Percentiles rank a stretch among this genome's conserved stretches.
Evolutionary conservation across 495 filamentous ascomycete genomes (phyloP).

Genomic region (Annulohypoxylon stygium): DNA sequence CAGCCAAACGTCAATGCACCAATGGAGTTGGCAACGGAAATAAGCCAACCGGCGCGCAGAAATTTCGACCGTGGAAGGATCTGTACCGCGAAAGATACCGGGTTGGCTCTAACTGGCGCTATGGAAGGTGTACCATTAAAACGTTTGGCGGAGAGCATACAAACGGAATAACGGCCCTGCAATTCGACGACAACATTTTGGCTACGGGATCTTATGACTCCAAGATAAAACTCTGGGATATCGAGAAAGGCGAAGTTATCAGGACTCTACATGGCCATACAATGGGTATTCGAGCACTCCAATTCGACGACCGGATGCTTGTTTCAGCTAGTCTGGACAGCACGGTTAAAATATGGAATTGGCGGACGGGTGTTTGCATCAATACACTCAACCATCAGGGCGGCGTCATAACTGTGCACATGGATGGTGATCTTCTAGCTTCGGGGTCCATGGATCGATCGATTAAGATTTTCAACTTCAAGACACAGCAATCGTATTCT

Average conservation of each 20-base stretch:
- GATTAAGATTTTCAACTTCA: slow-evolving; percentile 94
- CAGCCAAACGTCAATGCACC: slow-evolving; percentile 65
- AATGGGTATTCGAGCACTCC: slow-evolving; percentile 84
- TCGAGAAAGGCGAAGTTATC: slow-evolving; percentile 86
- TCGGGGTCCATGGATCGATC: slow-evolving; percentile 90
- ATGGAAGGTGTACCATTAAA: slow-evolving; percentile 85
- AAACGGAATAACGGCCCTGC: slow-evolving; percentile 95
- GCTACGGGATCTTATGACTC: slow-evolving; percentile 95
- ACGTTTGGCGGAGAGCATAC: slow-evolving; percentile 84
- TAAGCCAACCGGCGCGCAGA: slow-evolving; percentile 43
- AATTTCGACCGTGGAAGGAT: slow-evolving; percentile 48
- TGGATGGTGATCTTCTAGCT: slow-evolving; percentile 83
- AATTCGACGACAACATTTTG: slow-evolving; percentile 93
- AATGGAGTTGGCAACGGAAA: slow-evolving; percentile 35
- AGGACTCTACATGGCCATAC: slow-evolving; percentile 86
- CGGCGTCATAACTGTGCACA: slow-evolving; percentile 88
- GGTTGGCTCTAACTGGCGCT: slow-evolving; percentile 96
- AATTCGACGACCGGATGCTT: slow-evolving; percentile 92
- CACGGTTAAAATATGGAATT: slow-evolving; percentile 94
- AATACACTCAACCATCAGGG: slow-evolving; percentile 82
- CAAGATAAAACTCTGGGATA: slow-evolving; percentile 96
- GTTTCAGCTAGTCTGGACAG: slow-evolving; percentile 85
- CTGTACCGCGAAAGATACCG: slow-evolving; percentile 90
- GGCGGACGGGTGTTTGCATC: slow-evolving; percentile 90
- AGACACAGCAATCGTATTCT: slow-evolving; percentile 79